Percentiles rank a stretch among this genome's conserved stretches.
Conservation (phyloP, 2,329 filamentous ascomycete species). For the Fusarium algeriense region DNA sequence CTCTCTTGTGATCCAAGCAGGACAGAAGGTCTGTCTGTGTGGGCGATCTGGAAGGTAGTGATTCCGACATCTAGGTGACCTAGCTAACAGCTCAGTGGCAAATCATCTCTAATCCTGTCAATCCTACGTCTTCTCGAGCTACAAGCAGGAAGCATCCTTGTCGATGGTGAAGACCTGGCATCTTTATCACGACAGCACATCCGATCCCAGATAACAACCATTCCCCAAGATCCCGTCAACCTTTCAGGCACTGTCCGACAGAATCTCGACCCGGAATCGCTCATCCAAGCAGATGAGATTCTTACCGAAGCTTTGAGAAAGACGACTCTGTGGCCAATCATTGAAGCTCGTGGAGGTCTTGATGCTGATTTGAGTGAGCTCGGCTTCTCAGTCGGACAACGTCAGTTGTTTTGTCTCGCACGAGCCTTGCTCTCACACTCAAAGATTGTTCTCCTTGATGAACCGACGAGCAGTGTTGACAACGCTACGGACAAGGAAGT, state of each 20-base stretch:
- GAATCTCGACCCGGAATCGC: slow-evolving; percentile 60
- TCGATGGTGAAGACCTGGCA: slow-evolving; percentile 59
- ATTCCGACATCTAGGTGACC: accelerated
- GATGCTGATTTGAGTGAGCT: slow-evolving; percentile 50
- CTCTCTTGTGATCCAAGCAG: slow-evolving; percentile 46
- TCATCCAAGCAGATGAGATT: slow-evolving; percentile 51
- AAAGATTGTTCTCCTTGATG: slow-evolving; percentile 51
- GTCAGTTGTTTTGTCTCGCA: slow-evolving; percentile 62
- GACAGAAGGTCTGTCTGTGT: slow-evolving; percentile 63
- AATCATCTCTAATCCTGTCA: slow-evolving; percentile 61
- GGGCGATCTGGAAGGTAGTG: slow-evolving; percentile 59
- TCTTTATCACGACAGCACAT: slow-evolving; percentile 57
- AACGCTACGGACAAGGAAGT: slow-evolving; percentile 46
- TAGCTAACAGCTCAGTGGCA: slow-evolving; percentile 55
- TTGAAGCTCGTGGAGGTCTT: slow-evolving; percentile 55
- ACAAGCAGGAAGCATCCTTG: slow-evolving; percentile 52
- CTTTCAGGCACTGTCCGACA: slow-evolving; percentile 60
- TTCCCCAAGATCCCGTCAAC: slow-evolving; percentile 63
- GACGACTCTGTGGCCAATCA: slow-evolving; percentile 56
- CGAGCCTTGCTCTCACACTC: slow-evolving; percentile 54
- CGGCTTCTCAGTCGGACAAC: slow-evolving; percentile 58
- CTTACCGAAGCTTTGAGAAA: slow-evolving; percentile 58
- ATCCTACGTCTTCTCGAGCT: slow-evolving; percentile 63
- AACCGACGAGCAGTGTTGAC: slow-evolving; percentile 51
- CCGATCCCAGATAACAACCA: slow-evolving; percentile 57